A percentile compares a stretch with the other conserved stretches of the same genome.
Conservation (phyloP, 345 rosid species). For the Corchorus capsularis region DNA sequence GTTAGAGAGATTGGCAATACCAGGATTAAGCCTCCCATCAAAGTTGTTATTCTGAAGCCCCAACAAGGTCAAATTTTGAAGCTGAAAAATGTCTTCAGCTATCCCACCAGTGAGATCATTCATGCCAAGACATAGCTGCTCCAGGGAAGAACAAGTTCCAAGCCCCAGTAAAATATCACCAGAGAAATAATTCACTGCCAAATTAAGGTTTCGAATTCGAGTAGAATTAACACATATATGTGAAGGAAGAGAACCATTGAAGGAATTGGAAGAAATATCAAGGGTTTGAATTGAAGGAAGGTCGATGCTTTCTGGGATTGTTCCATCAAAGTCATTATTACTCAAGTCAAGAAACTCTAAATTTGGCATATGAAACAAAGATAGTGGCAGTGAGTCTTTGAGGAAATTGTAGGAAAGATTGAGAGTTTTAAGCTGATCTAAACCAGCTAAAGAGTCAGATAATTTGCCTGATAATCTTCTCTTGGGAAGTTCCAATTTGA, state of each 20-base stretch:
- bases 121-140: slow-evolving; percentile 59
- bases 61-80: slow-evolving; percentile 40
- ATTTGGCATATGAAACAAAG: slow-evolving; percentile 47
- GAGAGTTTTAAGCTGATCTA: slow-evolving; percentile 51
- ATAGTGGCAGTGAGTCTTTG: slow-evolving; percentile 45
- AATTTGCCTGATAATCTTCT: slow-evolving; percentile 49
- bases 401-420: slow-evolving; percentile 63
- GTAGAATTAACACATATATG: slow-evolving; percentile 54
- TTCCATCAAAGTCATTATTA: slow-evolving; percentile 50
- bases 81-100: slow-evolving; percentile 49
- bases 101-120: slow-evolving; percentile 60
- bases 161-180: slow-evolving; percentile 50
- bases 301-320: slow-evolving; percentile 40
- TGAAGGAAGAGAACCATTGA: slow-evolving; percentile 52
- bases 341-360: slow-evolving; percentile 60
- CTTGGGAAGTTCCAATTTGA: slow-evolving; percentile 40
- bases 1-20: slow-evolving; percentile 43
- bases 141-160: slow-evolving; percentile 45
- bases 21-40: slow-evolving; percentile 48
- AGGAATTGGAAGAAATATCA: slow-evolving; percentile 48
- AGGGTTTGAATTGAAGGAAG: slow-evolving; percentile 49
- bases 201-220: slow-evolving; percentile 28
- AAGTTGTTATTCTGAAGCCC: slow-evolving; percentile 56
- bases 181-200: slow-evolving; percentile 59
- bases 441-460: slow-evolving; percentile 46